Percentiles rank a stretch among this genome's conserved stretches.
phyloP scores from a whole-genome alignment of 2,329 filamentous ascomycete species.

The Elsinoe perseae region DNA sequence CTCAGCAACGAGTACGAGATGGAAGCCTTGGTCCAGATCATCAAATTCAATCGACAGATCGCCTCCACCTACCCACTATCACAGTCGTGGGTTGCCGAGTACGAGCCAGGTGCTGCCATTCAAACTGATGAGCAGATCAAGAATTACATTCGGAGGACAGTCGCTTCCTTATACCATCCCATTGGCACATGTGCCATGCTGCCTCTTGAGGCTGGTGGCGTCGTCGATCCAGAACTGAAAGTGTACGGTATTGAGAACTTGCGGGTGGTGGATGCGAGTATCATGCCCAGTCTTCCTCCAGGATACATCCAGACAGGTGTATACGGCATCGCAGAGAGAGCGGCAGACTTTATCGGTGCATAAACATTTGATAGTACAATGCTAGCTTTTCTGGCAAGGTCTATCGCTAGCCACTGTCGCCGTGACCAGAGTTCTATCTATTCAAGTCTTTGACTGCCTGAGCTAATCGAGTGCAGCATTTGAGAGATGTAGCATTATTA shows the following conservation, averaged over 20 bases:
- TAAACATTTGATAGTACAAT: too few relatives aligned
- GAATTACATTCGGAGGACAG: background rate
- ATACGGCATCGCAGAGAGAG: slow-evolving; percentile 36
- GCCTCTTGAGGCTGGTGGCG: slow-evolving; percentile 41
- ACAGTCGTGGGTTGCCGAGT: slow-evolving; percentile 15
- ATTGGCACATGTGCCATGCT: slow-evolving; percentile 47
- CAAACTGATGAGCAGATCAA: background rate
- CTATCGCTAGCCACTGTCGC: too few relatives aligned
- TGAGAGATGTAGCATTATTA: too few relatives aligned
- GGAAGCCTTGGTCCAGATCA: background rate
- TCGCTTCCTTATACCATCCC: slow-evolving; percentile 37
- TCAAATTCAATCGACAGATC: background rate
- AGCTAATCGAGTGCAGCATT: too few relatives aligned
- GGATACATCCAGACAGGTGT: slow-evolving; percentile 28
- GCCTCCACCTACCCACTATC: background rate
- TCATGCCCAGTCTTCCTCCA: slow-evolving; percentile 39
- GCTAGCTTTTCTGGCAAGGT: too few relatives aligned
- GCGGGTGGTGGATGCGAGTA: slow-evolving; percentile 40
- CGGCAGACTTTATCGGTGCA: slow-evolving; percentile 38
- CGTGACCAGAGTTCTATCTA: too few relatives aligned
- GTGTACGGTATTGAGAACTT: slow-evolving; percentile 41
- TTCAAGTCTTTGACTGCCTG: too few relatives aligned
- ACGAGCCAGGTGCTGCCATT: background rate
- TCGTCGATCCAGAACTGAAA: slow-evolving; percentile 39
- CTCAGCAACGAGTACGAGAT: slow-evolving; percentile 8